These are phyloP conservation scores for Podospora fimiseda DNA, from an alignment of 495 filamentous ascomycete genomes.

Conservation along the genomic window DNA sequence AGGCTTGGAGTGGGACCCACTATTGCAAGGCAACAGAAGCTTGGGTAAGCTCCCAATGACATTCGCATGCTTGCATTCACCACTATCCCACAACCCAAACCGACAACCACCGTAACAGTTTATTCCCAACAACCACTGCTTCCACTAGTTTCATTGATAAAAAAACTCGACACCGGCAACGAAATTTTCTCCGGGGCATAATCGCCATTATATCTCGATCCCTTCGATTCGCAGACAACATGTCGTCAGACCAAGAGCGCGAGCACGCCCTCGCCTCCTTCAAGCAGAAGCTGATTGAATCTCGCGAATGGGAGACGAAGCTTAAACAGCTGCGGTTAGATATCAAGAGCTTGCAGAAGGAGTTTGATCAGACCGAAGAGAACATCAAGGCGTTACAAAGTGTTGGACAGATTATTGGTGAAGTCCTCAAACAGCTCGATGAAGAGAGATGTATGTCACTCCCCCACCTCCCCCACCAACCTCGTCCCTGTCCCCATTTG, in stretches of 20 bases:
- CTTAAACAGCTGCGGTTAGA: constrained; percentile 85
- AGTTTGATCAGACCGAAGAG: constrained; percentile 95
- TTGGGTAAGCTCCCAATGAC: constrained; percentile 16
- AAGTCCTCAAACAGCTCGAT: constrained; percentile 97
- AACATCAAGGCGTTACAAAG: constrained; percentile 99
- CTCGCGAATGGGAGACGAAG: constrained; percentile 97
- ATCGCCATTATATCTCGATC: not conserved
- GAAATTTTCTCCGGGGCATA: not conserved
- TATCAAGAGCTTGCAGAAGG: constrained; percentile 89
- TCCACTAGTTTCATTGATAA: constrained; percentile 1
- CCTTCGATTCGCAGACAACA: not conserved
- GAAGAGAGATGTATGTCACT: constrained; percentile 86
- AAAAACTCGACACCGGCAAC: not conserved
- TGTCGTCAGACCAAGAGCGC: constrained; percentile 55
- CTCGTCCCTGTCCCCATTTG: not conserved
- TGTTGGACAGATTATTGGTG: constrained; percentile 98
- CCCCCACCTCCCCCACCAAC: constrained; percentile 2
- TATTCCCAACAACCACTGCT: constrained; percentile 1
- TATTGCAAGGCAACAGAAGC: constrained; percentile 17
- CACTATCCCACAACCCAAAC: constrained; percentile 3
- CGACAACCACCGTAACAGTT: not conserved
- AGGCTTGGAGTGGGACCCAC: too few relatives aligned
- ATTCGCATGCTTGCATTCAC: not conserved
- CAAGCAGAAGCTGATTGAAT: constrained; percentile 89
- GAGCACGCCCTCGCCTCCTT: constrained; percentile 78